These are phyloP conservation scores for Quercus lobata DNA, from an alignment of 331 rosid species.

Conservation along the genomic window DNA sequence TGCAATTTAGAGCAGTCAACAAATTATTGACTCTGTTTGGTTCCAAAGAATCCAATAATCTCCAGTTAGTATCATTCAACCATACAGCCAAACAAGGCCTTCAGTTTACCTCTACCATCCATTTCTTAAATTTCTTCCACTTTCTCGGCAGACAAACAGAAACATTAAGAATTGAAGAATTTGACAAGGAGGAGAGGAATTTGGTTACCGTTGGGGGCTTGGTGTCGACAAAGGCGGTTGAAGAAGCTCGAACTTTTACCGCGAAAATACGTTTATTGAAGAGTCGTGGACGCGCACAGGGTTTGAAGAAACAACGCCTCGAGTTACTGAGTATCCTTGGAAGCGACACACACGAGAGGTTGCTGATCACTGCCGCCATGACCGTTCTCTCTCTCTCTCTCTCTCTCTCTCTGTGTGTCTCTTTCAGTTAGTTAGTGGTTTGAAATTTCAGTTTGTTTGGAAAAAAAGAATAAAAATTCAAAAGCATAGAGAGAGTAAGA, in stretches of 20 bases:
- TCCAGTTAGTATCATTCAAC: not conserved
- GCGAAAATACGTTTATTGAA: conserved; percentile 12
- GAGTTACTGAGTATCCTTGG: conserved; percentile 19
- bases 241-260: conserved; percentile 36
- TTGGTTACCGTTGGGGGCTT: conserved; percentile 16
- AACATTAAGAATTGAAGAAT: not conserved
- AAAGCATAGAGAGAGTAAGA: not conserved
- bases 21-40: no score
- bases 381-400: not conserved
- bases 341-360: not conserved
- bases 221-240: conserved; percentile 31
- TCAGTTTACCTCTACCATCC: not conserved
- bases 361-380: conserved; percentile 34
- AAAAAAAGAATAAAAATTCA: no score
- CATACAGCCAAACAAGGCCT: not conserved
- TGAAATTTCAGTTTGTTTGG: not conserved
- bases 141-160: conserved; percentile 4
- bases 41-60: not conserved
- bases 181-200: not conserved
- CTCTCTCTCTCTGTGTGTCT: not conserved
- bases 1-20: not conserved
- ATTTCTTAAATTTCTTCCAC: no score
- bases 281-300: conserved; percentile 9
- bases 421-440: not conserved
- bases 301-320: conserved; percentile 17